Base-by-base conservation (phyloP, 2,329 filamentous ascomycete genomes). In the Thelonectria rubi region DNA sequence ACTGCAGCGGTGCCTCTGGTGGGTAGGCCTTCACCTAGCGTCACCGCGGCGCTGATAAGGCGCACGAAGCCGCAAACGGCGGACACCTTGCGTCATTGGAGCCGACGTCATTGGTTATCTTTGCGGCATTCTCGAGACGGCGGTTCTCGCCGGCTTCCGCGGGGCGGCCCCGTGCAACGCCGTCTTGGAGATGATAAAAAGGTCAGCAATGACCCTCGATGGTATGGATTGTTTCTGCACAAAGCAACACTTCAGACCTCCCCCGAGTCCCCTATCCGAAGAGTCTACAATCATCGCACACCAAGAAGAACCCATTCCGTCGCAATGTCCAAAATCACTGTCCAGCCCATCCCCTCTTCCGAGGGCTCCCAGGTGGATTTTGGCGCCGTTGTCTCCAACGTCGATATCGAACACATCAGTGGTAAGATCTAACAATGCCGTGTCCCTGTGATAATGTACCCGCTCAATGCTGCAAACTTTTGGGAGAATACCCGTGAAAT, bases 401-500 rank as follows among this genome's bases (percentile, higher is more conserved):
- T 84, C 39, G 82, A 90, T 68, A 76, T 91, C 42, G 86, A 91
- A 70, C 84, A 85, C 55, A 76, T 91, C 47, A 84, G 81, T 53
- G 85, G 86, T 88, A 83, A 80, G 83, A 75, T 67, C 45, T 18
- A 32, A 53, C 30, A 15, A 30, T 30, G 8, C 8, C 11, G 17
- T 15, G 30, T 42, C 17, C 14, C 47, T 21, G 50, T 56, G 43
- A 45, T 46, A 15, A 32, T 3, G n/a, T 51, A 26, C 57, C 53
- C 6, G 17, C 58, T 58, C 59, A 62, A 57, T 63, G 48, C 43
- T 42, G 52, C 48, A 45, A 21, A 40, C 58, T 69, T 49, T 71
- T 74, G 76, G 78, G 80, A 83, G 82, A 84, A 79, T 79, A 85
- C 82, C 83, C 83, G 82, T 84, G 58, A 74, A 84, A 86, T 82